Evolutionary conservation across 345 rosid species (phyloP).

Genomic region (Pseudoturritis turrita): DNA sequence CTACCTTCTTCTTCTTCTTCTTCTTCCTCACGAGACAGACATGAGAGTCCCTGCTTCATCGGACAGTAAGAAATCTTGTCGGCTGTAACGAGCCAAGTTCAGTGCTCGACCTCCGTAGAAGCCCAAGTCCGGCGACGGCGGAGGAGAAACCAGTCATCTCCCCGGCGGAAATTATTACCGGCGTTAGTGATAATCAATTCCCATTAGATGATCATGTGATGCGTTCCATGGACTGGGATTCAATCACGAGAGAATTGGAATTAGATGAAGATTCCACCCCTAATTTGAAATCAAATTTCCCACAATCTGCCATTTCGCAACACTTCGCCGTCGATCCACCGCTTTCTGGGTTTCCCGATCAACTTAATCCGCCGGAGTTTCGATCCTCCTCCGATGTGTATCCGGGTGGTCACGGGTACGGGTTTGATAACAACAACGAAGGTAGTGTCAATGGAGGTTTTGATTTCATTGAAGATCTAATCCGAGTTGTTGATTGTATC

Average conservation of each 20-base stretch:
- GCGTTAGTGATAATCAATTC: conserved; percentile 8
- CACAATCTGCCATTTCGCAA: neutral
- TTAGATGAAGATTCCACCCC: conserved; percentile 46
- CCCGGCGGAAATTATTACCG: no score
- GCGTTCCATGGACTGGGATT: conserved; percentile 79
- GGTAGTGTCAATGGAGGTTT: conserved; percentile 38
- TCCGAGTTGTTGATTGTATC: conserved; percentile 66
- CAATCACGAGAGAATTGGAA: conserved; percentile 70
- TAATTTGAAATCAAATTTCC: conserved; percentile 8
- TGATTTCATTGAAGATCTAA: conserved; percentile 65
- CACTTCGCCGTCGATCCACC: conserved; percentile 7
- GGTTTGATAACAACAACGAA: no score
- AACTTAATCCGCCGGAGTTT: no score
- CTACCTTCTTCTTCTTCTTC: no score
- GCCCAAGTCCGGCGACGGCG: conserved; percentile 6
- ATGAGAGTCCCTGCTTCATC: conserved; percentile 61
- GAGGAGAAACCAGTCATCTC: conserved; percentile 17
- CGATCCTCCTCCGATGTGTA: neutral
- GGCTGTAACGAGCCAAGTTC: conserved; percentile 61
- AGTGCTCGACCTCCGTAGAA: conserved; percentile 29
- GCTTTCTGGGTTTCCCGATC: conserved; percentile 16
- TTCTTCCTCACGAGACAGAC: conserved; percentile 22
- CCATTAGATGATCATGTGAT: conserved; percentile 44
- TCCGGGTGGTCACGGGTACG: no score
- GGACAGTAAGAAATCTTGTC: neutral